phyloP scores from a whole-genome alignment of 495 filamentous ascomycete genomes.

The Trichodelitschia bisporula region DNA sequence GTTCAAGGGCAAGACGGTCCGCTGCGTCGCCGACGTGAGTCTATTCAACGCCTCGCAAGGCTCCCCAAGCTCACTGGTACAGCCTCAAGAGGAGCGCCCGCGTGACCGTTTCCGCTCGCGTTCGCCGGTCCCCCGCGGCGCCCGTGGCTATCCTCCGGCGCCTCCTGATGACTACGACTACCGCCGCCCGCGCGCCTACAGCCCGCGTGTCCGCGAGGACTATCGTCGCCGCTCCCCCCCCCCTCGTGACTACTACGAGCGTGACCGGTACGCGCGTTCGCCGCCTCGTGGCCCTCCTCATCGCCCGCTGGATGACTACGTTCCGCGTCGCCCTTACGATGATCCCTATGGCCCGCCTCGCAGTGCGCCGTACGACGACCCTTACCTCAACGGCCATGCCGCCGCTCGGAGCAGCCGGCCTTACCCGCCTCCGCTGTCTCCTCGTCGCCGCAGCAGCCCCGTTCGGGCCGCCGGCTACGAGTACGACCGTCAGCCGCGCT shows the following conservation, averaged over 20 bases:
- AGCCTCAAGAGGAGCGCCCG: constrained; percentile 40
- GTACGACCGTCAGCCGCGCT: constrained; percentile 13
- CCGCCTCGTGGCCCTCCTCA: constrained; percentile 34
- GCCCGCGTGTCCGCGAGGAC: constrained; percentile 43
- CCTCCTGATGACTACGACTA: constrained; percentile 41
- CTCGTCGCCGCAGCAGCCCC: constrained; percentile 14
- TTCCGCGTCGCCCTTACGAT: constrained; percentile 23
- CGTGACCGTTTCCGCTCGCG: constrained; percentile 53
- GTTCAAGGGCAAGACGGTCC: constrained; percentile 70
- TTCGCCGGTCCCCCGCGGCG: constrained; percentile 40
- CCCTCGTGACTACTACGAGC: constrained; percentile 67
- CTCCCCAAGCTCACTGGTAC: no score
- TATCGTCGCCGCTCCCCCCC: constrained; percentile 65
- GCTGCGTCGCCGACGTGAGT: constrained; percentile 66
- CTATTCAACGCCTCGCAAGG: no score
- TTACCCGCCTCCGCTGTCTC: constrained; percentile 29
- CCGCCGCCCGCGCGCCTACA: constrained; percentile 61
- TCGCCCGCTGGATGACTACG: constrained; percentile 57
- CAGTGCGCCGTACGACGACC: constrained; percentile 35
- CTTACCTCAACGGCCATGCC: constrained; percentile 38
- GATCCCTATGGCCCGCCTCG: constrained; percentile 19
- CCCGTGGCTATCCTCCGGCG: constrained; percentile 30
- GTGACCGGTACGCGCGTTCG: constrained; percentile 39
- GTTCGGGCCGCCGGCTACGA: constrained; percentile 11
- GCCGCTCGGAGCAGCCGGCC: no score